These are phyloP conservation scores for Leccinum fuscescens DNA, from an alignment of 1,284 basidiomycete species.

Conservation along the genomic window DNA sequence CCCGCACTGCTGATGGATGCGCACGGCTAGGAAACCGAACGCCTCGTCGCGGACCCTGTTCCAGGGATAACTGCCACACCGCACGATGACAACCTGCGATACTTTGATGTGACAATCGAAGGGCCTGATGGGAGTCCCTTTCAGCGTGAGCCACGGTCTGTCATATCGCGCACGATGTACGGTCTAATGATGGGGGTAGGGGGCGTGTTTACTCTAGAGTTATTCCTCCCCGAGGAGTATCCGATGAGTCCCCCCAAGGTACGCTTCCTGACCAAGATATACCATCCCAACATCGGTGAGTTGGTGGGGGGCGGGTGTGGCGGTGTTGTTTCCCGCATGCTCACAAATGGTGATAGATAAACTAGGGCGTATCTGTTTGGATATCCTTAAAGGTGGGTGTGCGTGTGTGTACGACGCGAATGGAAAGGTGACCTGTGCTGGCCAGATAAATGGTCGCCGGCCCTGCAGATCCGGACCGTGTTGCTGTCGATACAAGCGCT, in stretches of 20 bases:
- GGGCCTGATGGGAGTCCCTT: constrained; percentile 95
- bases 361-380: constrained; percentile 95
- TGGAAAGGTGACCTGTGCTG: background rate
- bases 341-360: constrained; percentile 65
- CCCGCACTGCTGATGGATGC: constrained; percentile 20
- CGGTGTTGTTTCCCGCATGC: constrained; percentile 18
- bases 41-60: constrained; percentile 92
- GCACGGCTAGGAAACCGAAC: constrained; percentile 84
- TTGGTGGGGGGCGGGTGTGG: constrained; percentile 10
- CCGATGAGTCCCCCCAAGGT: constrained; percentile 99
- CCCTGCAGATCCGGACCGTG: constrained; percentile 96
- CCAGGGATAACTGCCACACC: constrained; percentile 93
- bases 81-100: constrained; percentile 96
- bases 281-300: constrained; percentile 99
- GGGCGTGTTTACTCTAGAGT: constrained; percentile 91
- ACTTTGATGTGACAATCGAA: constrained; percentile 97
- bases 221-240: constrained; percentile 98
- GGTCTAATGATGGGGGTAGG: constrained; percentile 47
- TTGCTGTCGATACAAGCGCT: constrained; percentile 95
- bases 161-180: background rate
- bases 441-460: constrained; percentile 97
- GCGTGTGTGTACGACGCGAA: constrained; percentile 1
- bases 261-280: constrained; percentile 98
- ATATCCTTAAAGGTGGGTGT: constrained; percentile 87
- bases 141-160: constrained; percentile 62